Evolutionary conservation across 2,329 filamentous ascomycete genomes (phyloP).

Genomic region (Chaetomium olivaceum): DNA sequence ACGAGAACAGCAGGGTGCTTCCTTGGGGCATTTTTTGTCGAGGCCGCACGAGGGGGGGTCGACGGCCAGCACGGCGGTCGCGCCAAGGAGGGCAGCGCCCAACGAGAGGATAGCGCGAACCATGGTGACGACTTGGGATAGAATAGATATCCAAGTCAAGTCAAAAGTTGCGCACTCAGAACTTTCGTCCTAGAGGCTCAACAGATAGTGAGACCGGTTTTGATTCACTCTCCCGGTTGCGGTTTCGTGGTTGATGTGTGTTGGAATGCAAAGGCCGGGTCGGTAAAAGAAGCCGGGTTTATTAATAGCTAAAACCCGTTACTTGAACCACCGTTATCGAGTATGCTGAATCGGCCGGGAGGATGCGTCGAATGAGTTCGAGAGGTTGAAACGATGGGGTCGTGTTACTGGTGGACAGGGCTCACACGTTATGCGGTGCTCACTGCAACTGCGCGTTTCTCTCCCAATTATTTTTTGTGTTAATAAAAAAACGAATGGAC

Average conservation of each 20-base stretch:
- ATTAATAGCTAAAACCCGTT: not conserved
- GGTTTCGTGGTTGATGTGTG: slow-evolving; percentile 24
- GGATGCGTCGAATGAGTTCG: not conserved
- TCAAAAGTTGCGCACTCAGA: not conserved
- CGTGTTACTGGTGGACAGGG: not conserved
- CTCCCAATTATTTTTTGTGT: not conserved
- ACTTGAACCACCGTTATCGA: not conserved
- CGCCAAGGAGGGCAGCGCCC: slow-evolving; percentile 44
- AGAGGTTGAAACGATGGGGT: slow-evolving; percentile 2
- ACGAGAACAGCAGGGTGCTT: slow-evolving; percentile 79
- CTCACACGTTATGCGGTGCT: not conserved
- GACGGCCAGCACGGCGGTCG: slow-evolving; percentile 41
- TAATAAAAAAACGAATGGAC: slow-evolving; percentile 23
- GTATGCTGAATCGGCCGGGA: not conserved
- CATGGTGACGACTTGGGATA: slow-evolving; percentile 25
- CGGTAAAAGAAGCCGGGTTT: slow-evolving; percentile 4
- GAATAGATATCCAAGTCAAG: not conserved
- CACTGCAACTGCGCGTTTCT: slow-evolving; percentile 5
- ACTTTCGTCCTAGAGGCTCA: slow-evolving; percentile 16
- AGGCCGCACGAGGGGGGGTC: slow-evolving; percentile 47
- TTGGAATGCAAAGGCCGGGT: slow-evolving; percentile 21
- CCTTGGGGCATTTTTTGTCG: slow-evolving; percentile 65
- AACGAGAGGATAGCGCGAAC: slow-evolving; percentile 36
- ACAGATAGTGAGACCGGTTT: slow-evolving; percentile 14
- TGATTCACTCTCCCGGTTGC: slow-evolving; percentile 29